phyloP scores from a whole-genome alignment of 495 filamentous ascomycete species.

The Annulohypoxylon maeteangense region DNA sequence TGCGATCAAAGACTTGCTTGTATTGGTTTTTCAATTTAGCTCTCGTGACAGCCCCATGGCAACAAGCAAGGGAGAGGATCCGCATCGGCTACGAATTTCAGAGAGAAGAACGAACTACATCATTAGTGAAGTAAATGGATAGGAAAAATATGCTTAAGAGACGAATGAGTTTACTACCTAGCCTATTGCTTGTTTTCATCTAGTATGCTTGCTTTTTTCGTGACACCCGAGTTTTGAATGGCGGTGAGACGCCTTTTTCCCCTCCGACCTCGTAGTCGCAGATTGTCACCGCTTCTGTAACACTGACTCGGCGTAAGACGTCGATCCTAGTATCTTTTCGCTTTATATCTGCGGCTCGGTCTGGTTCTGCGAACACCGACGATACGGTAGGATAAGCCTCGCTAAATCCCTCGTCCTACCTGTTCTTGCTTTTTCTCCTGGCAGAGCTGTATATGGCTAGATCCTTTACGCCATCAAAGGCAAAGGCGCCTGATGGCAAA shows the following conservation, averaged over 20 bases:
- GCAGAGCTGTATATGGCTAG: background rate
- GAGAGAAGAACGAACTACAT: constrained; percentile 15
- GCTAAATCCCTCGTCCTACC: background rate
- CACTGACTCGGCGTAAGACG: constrained; percentile 10
- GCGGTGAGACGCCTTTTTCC: constrained; percentile 30
- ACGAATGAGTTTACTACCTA: constrained; percentile 30
- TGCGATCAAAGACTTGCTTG: constrained; percentile 26
- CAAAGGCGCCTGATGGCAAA: too few relatives aligned
- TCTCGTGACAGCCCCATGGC: constrained; percentile 10
- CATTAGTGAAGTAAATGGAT: constrained; percentile 39
- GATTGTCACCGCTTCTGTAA: constrained; percentile 25
- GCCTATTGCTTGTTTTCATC: background rate
- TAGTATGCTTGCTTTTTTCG: background rate
- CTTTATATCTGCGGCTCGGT: constrained; percentile 1
- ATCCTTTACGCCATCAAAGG: too few relatives aligned
- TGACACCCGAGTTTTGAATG: constrained; percentile 20
- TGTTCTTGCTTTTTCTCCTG: background rate
- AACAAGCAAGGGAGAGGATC: constrained; percentile 37
- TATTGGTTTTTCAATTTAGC: constrained; percentile 26
- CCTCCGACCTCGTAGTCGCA: background rate
- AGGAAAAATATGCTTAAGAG: constrained; percentile 40
- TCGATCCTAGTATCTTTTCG: constrained; percentile 12
- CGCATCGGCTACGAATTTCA: constrained; percentile 4
- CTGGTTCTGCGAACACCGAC: constrained; percentile 14
- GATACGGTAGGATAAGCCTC: background rate